These are phyloP conservation scores for Phytopythium mirpurense DNA, from an alignment of 352 stramenopile species.

Conservation along the genomic window DNA sequence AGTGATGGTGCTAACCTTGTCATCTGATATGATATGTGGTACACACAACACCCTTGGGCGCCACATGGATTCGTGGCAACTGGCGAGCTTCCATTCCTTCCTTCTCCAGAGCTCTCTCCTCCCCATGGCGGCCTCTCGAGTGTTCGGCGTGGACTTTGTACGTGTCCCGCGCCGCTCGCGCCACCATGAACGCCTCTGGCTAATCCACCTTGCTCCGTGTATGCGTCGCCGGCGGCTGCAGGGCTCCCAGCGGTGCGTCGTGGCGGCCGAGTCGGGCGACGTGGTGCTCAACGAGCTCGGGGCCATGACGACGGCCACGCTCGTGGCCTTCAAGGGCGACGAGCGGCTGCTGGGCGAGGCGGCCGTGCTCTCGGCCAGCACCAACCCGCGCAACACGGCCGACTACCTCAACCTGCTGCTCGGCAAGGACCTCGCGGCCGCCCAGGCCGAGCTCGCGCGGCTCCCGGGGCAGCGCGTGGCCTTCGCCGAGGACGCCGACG, in stretches of 20 bases:
- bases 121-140: slow-evolving; percentile 17
- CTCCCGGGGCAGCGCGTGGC: slow-evolving; percentile 44
- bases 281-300: slow-evolving; percentile 88
- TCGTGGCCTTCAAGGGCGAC: slow-evolving; percentile 86
- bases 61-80: neutral
- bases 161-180: slow-evolving; percentile 12
- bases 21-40: neutral
- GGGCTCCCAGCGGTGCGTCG: slow-evolving; percentile 76
- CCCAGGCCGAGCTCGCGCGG: slow-evolving; percentile 30
- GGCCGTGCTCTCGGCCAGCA: slow-evolving; percentile 78
- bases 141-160: slow-evolving; percentile 85
- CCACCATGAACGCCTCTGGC: neutral
- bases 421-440: slow-evolving; percentile 43
- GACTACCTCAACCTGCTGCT: slow-evolving; percentile 62
- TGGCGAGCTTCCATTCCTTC: too few species aligned
- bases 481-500: slow-evolving; percentile 26
- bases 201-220: too few species aligned
- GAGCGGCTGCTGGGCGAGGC: slow-evolving; percentile 82
- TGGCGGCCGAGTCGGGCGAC: slow-evolving; percentile 62
- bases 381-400: slow-evolving; percentile 82
- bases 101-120: too few species aligned
- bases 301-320: slow-evolving; percentile 77
- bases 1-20: neutral
- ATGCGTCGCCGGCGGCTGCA: too few species aligned
- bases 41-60: neutral